Base-by-base conservation (phyloP, 768 basidiomycete species). In the Termitomyces sp. region DNA sequence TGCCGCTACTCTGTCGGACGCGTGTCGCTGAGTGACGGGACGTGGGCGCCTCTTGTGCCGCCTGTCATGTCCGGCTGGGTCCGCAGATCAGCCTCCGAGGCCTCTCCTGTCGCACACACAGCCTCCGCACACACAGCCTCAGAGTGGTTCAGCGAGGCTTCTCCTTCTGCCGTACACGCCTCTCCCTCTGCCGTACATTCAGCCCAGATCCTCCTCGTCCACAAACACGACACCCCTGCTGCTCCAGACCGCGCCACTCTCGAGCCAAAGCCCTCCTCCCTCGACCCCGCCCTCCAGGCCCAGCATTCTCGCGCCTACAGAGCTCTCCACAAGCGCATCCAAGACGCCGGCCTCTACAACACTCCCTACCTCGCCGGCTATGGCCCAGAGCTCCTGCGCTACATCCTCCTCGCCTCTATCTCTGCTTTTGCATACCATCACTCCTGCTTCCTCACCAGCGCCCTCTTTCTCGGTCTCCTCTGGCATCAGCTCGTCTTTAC, bases 401-500 rank as follows among this genome's bases (percentile, higher is more conserved):
- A 96, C 71, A 61, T 74, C 17, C 62, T 87, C 7, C 78, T 97
- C 32, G 88, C 81, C 25, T 65, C 70, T 27, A 56, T 81, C 19
- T 85, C 90, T 9, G 82, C 77, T 14, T 77, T 83, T 63, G 75
- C 84, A 12, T 95, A 93, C 70, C 69, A 63, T 51, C 71, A 80
- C 53, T 73, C 71, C 62, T 91, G 89, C 86, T 80, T 88, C 62
- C 71, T 90, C 53, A 68, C 79, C 51, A 93, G 91, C 58, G 92
- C 95, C 3, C 63, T 91, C 47, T 87, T 80, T 62, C 84, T 98
- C 5, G 97, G 97, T 7, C 73, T 94, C 46, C 80, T 92, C 68
- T 98, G 93, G 93, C 97, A 99, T 66, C 97, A 98, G 68, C 79
- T 98, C 54, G 86, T 90, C 35, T 98, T 99, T 71, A 80, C 81